These are phyloP conservation scores for Lasiosphaeris hirsuta DNA, from an alignment of 495 filamentous ascomycete species.

Conservation along the genomic window DNA sequence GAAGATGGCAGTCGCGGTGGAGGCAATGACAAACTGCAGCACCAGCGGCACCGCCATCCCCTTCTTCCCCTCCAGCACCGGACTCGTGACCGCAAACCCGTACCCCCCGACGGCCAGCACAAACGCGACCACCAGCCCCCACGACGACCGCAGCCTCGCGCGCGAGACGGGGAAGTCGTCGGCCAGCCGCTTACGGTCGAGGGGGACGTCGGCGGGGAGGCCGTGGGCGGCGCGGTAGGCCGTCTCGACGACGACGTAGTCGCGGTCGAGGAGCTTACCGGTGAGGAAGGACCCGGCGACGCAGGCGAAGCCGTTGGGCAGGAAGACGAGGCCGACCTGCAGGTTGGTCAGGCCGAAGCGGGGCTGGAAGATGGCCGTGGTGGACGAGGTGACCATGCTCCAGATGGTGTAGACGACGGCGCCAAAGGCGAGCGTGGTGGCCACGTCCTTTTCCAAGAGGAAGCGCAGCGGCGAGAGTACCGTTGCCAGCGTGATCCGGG, in stretches of 20 bases:
- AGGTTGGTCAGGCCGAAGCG: conserved; percentile 49
- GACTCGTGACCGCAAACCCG: conserved; percentile 48
- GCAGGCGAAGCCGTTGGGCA: conserved; percentile 31
- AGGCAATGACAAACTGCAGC: conserved; percentile 48
- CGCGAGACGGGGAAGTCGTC: conserved; percentile 60
- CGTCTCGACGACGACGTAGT: conserved; percentile 23
- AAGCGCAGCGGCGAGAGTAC: conserved; percentile 59
- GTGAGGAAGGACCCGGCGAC: conserved; percentile 22
- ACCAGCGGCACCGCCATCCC: conserved; percentile 42
- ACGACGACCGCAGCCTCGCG: conserved; percentile 46
- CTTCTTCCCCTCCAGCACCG: conserved; percentile 34
- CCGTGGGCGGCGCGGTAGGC: conserved; percentile 34
- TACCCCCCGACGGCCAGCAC: conserved; percentile 42
- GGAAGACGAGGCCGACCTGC: conserved; percentile 43
- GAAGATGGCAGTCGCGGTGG: conserved; percentile 41
- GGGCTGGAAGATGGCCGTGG: conserved; percentile 37
- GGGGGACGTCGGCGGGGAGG: conserved; percentile 41
- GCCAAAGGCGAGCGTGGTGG: conserved; percentile 53
- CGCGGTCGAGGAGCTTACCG: conserved; percentile 26
- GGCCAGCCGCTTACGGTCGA: conserved; percentile 49
- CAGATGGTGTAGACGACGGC: conserved; percentile 32
- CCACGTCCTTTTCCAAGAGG: conserved; percentile 58
- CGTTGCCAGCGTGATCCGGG: conserved; percentile 43
- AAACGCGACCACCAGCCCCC: conserved; percentile 32
- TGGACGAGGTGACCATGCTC: conserved; percentile 31